phyloP scores from a whole-genome alignment of 2,329 filamentous ascomycete genomes.

The Zymoseptoria ardabiliae region DNA sequence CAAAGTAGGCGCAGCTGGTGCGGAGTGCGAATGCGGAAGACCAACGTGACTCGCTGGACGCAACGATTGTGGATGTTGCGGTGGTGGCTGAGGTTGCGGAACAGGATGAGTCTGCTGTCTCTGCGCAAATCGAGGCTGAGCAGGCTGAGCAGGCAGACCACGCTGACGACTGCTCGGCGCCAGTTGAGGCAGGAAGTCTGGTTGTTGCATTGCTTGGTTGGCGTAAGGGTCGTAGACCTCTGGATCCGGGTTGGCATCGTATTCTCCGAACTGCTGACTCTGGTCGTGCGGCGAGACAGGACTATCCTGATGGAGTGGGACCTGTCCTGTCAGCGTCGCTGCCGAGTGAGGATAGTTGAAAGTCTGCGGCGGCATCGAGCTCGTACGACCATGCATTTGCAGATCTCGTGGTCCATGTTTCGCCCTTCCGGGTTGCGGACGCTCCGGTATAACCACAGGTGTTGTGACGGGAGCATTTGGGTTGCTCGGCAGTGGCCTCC shows the following conservation, averaged over 20 bases:
- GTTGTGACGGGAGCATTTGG: constrained; percentile 44
- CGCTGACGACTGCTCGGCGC: constrained; percentile 25
- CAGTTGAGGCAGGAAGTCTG: constrained; percentile 29
- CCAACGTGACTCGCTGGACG: constrained; percentile 20
- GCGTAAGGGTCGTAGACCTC: constrained; percentile 23
- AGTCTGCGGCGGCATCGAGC: constrained; percentile 22
- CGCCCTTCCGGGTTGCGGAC: constrained; percentile 21
- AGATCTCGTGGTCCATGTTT: constrained; percentile 29
- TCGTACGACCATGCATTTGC: constrained; percentile 17
- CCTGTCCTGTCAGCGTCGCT: constrained; percentile 15
- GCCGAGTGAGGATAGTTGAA: constrained; percentile 20
- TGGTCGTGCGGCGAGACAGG: constrained; percentile 4
- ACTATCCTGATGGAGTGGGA: constrained; percentile 8
- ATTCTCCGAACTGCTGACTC: constrained; percentile 12
- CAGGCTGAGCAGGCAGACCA: constrained; percentile 25
- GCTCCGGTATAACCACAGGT: constrained; percentile 22
- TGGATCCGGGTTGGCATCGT: constrained; percentile 14
- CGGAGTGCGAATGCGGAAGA: constrained; percentile 39
- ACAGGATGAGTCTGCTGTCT: constrained; percentile 1
- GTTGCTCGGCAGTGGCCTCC: constrained; percentile 75
- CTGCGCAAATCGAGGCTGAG: constrained; percentile 12
- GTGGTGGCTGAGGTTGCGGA: constrained; percentile 15
- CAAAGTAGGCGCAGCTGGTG: constrained; percentile 43
- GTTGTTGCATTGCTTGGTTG: constrained; percentile 36
- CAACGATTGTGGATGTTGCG: constrained; percentile 11